Evolutionary conservation across 2,329 filamentous ascomycete genomes (phyloP), one percentile per base, ranked within the genome.

Genomic region (Rugonectria rugulosa): DNA sequence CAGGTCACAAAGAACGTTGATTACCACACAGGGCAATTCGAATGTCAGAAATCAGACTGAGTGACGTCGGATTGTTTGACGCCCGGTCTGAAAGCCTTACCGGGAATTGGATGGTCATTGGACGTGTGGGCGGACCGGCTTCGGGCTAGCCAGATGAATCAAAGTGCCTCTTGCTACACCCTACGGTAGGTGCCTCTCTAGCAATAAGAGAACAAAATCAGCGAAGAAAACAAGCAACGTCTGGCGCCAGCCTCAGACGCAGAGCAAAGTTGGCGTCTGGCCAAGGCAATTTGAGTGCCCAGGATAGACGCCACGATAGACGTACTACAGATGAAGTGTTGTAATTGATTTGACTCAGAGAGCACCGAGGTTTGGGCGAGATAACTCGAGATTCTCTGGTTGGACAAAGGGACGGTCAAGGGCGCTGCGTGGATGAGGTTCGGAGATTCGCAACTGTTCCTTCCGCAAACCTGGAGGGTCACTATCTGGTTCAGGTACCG

Each of bases 31-130:
- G n/a, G 14, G 38, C 14, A 41, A 21, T 14, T 24, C 3, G n/a
- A 24, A 24, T 27, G 24, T 27, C 11, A 7, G n/a, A 29, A 29
- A 42, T 42, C 31, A 12, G 27, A 20, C 37, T 15, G 15, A 9
- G 20, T 27, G 38, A 20, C 12, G 29, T 14, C n/a, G 46, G 15
- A 50, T 40, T 47, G 38, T 27, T 34, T 27, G 32, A 15, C 36
- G 50, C 42, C 50, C 41, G 41, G 27, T 5, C 20, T 14, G 26
- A 32, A 24, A 20, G 37, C 15, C 19, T 20, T n/a, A n/a, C 15
- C 46, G 46, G 37, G 52, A 55, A 55, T 50, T 55, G 52, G 10
- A 23, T 55, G 45, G 26, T 45, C 50, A 45, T 34, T 45, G 42
- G 24, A 17, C 41, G 2, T 20, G 34, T 23, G 34, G 5, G 34